Evolutionary conservation across 169 alveolate species (phyloP), one percentile per base, ranked within the genome.

Genomic region (Eimeria tenella): DNA sequence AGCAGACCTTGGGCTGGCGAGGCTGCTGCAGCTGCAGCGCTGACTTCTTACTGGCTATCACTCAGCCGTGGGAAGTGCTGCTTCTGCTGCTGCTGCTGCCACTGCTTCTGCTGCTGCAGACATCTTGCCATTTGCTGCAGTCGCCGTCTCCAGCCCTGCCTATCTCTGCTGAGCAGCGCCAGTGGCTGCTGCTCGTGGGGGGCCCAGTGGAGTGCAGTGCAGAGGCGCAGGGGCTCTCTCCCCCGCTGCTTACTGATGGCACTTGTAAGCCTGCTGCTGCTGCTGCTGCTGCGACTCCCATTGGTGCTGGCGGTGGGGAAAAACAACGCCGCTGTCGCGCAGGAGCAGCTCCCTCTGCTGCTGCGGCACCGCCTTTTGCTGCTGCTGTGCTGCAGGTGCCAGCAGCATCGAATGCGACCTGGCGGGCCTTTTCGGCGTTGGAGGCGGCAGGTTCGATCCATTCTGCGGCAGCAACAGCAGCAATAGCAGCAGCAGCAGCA

Each of bases 61-160:
- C 42, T 31, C 42, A 31, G 42, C 42, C 42, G 42, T 31, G 42
- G 42, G 42, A 31, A n/a, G 17, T 73, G 83, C 15, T 23, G 68
- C 70, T 77, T 52, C 50, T 53, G 87, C 70, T 52, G 63, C 8
- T 53, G 87, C 68, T 77, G 87, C 8, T 81, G 89, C 73, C 53
- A 73, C 89, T 81, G 68, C 71, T 81, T 56, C 56, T 81, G 89
- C 73, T 81, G 89, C 71, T 81, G 89, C 89, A 81, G 89, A 81
- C 19, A 4, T 81, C 89, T 9, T 81, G 89, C 73, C 89, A 81
- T 23, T 62, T 81, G 53, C 89, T 81, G 68, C 73, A 52, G 71
- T 52, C 89, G n/a, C 73, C 89, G 10, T 10, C 52, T 0, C 89
- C 89, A 3, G 89, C 89, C 4, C 73, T 81, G 73, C 89, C 73